Conservation (phyloP, 75 land plant species). For the Pinus taeda region DNA sequence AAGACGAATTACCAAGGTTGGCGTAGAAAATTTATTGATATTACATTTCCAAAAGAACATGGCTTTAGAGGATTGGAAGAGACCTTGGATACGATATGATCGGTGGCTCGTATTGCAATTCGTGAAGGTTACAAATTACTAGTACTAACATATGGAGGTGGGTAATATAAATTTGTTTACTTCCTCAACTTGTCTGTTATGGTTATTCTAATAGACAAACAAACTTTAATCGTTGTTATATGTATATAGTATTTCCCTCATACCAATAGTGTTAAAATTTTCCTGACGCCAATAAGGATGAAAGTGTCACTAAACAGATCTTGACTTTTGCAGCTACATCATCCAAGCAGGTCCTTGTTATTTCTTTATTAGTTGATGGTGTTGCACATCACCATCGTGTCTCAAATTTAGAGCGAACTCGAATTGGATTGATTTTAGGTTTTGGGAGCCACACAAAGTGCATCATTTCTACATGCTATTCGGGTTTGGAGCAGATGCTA, state of each 20-base stretch:
- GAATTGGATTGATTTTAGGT: slow-evolving; percentile 79
- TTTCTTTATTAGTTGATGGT: slow-evolving; percentile 95
- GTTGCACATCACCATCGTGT: slow-evolving; percentile 98
- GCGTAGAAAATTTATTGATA: slow-evolving; percentile 88
- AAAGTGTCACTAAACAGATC: neutral
- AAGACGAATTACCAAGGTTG: slow-evolving; percentile 87
- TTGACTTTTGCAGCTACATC: slow-evolving; percentile 68
- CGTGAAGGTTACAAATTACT: slow-evolving; percentile 74
- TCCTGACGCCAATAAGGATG: neutral
- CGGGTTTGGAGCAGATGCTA: slow-evolving; percentile 99
- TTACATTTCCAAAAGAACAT: slow-evolving; percentile 65
- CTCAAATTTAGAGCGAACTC: slow-evolving; percentile 82
- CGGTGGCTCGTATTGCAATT: slow-evolving; percentile 81
- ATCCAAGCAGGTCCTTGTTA: slow-evolving; percentile 77
- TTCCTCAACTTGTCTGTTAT: too few species aligned
- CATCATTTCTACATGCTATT: slow-evolving; percentile 98
- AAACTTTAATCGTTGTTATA: too few species aligned
- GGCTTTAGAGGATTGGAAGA: slow-evolving; percentile 86
- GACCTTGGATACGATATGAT: slow-evolving; percentile 88
- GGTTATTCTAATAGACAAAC: too few species aligned
- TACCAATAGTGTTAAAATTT: too few species aligned
- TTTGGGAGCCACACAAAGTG: slow-evolving; percentile 98
- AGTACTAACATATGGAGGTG: slow-evolving; percentile 97
- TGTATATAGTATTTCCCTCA: neutral
- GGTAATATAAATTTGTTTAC: neutral